Conservation (phyloP, 495 filamentous ascomycete species). For the Hamigera avellanea region DNA sequence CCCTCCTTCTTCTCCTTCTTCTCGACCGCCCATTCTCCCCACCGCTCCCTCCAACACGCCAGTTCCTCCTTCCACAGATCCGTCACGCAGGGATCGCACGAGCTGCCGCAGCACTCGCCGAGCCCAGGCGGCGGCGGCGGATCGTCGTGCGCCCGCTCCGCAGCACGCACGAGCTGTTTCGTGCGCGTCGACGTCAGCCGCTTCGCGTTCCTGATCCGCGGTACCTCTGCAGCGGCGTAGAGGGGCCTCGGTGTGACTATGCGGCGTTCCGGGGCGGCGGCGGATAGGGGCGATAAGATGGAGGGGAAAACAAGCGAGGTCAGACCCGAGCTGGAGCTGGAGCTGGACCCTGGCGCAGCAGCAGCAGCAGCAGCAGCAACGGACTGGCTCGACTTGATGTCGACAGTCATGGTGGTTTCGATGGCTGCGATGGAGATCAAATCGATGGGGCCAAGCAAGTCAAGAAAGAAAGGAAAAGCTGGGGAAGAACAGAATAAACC, state of each 20-base stretch:
- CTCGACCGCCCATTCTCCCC: conserved; percentile 21
- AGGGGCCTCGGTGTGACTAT: too few relatives aligned
- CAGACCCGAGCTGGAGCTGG: too few relatives aligned
- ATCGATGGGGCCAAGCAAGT: too few relatives aligned
- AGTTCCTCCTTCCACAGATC: conserved; percentile 30
- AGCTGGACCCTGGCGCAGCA: too few relatives aligned
- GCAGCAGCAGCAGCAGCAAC: too few relatives aligned
- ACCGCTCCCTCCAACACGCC: conserved; percentile 27
- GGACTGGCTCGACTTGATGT: too few relatives aligned
- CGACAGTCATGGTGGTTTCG: too few relatives aligned
- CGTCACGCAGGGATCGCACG: conserved; percentile 32
- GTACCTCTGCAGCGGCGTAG: conserved; percentile 15
- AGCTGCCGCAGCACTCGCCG: conserved; percentile 30
- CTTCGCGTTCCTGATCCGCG: conserved; percentile 22
- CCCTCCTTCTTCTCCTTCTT: conserved; percentile 1
- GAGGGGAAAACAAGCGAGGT: too few relatives aligned
- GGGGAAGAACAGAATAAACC: too few relatives aligned
- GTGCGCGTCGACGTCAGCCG: conserved; percentile 22
- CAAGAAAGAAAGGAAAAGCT: too few relatives aligned
- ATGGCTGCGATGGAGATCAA: too few relatives aligned
- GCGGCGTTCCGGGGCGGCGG: conserved; percentile 1
- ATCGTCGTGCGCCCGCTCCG: conserved; percentile 19
- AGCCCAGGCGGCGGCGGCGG: conserved; percentile 26
- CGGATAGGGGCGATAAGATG: too few relatives aligned
- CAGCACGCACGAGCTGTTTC: conserved; percentile 29